Conservation (phyloP, 1,284 basidiomycete genomes). For the Malassezia dermatis region DNA sequence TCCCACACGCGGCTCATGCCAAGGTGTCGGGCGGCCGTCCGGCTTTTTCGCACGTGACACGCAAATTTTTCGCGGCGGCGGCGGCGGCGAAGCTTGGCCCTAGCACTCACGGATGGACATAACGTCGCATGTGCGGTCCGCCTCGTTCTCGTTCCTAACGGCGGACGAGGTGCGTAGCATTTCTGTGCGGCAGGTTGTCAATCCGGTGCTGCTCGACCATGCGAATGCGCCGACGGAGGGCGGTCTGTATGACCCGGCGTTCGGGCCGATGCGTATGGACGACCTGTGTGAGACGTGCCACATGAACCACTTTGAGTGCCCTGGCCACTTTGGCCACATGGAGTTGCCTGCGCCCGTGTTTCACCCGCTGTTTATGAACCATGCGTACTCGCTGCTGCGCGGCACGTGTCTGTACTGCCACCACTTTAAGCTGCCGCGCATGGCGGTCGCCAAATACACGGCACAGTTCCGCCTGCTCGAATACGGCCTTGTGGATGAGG, state of each 20-base stretch:
- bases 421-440: constrained; percentile 69
- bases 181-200: constrained; percentile 92
- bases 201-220: constrained; percentile 85
- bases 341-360: constrained; percentile 90
- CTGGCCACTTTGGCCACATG: constrained; percentile 98
- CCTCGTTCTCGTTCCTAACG: constrained; percentile 90
- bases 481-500: constrained; percentile 73
- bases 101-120: constrained; percentile 65
- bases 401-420: constrained; percentile 94
- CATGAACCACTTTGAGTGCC: constrained; percentile 82
- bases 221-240: constrained; percentile 81
- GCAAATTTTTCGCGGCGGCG: constrained; percentile 8
- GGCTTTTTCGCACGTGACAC: constrained; percentile 6
- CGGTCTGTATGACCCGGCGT: constrained; percentile 87
- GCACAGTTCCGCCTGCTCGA: constrained; percentile 84
- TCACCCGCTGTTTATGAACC: constrained; percentile 90
- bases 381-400: constrained; percentile 77
- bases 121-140: constrained; percentile 68
- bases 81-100: neutral
- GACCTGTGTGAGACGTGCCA: constrained; percentile 83
- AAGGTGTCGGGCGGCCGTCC: neutral
- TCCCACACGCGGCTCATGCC: neutral
- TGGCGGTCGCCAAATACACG: constrained; percentile 57
- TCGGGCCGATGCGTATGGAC: constrained; percentile 63
- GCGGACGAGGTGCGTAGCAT: constrained; percentile 82